Conservation (phyloP, 768 basidiomycete genomes). For the Tulasnella sp. region DNA sequence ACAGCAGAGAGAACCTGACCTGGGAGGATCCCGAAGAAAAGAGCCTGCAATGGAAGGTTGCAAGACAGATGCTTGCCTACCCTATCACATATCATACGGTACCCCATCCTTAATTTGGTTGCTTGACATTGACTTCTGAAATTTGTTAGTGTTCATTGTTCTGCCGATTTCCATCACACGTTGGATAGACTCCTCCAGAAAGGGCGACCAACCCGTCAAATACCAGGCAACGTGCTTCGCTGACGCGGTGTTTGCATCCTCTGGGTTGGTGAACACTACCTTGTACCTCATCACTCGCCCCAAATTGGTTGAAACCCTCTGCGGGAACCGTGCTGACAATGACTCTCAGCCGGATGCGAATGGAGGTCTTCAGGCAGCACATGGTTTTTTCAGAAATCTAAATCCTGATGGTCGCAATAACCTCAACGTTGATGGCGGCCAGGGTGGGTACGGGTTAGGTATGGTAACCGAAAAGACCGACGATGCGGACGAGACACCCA, state of each 20-base stretch:
- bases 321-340: background rate
- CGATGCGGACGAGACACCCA: background rate
- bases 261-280: conserved; percentile 36
- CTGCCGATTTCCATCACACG: conserved; percentile 34
- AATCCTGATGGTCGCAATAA: background rate
- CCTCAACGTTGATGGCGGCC: no score
- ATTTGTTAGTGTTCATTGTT: conserved; percentile 16
- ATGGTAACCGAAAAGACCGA: background rate
- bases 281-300: conserved; percentile 32
- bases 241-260: conserved; percentile 33
- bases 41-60: background rate
- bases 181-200: conserved; percentile 30
- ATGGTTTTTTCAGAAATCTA: background rate
- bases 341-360: background rate
- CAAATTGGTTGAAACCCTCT: background rate
- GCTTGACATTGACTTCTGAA: background rate
- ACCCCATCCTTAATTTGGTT: background rate
- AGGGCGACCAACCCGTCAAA: conserved; percentile 21
- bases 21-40: background rate
- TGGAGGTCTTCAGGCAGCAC: background rate
- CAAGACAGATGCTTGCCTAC: no score
- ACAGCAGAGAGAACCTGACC: conserved; percentile 26
- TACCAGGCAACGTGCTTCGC: conserved; percentile 32
- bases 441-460: no score
- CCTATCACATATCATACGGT: background rate